phyloP scores from a whole-genome alignment of 2,329 filamentous ascomycete genomes.

The Neodidymelliopsis sp. region DNA sequence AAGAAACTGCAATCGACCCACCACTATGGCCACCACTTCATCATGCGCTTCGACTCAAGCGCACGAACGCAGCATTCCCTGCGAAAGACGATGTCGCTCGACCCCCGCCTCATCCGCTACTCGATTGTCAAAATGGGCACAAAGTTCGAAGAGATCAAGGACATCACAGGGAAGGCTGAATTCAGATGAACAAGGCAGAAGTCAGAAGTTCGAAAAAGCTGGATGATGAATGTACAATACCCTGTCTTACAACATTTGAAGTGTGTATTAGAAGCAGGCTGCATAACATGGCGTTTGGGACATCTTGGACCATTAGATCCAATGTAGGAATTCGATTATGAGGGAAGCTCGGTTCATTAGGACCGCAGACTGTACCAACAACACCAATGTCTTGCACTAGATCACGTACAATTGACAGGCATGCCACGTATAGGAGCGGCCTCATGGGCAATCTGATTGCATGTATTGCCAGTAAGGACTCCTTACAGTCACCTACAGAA shows the following conservation, averaged over 20 bases:
- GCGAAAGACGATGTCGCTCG: slow-evolving; percentile 76
- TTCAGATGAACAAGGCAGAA: slow-evolving; percentile 44
- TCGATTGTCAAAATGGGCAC: slow-evolving; percentile 84
- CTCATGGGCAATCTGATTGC: no score
- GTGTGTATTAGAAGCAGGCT: slow-evolving; percentile 7
- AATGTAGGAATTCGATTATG: not conserved
- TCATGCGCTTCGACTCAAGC: slow-evolving; percentile 92
- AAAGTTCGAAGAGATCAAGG: slow-evolving; percentile 68
- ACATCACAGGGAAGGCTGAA: slow-evolving; percentile 62
- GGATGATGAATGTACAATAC: slow-evolving; percentile 9
- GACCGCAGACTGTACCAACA: no score
- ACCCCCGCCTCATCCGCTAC: slow-evolving; percentile 89
- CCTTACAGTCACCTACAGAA: no score
- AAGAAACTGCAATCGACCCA: slow-evolving; percentile 84
- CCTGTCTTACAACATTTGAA: slow-evolving; percentile 5
- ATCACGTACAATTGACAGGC: no score
- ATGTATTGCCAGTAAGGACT: no score
- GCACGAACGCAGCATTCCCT: slow-evolving; percentile 76
- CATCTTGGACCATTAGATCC: not conserved
- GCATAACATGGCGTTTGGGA: slow-evolving; percentile 18
- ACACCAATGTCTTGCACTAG: no score
- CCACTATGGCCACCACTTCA: slow-evolving; percentile 91
- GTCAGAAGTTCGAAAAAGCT: not conserved
- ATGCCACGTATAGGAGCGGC: no score
- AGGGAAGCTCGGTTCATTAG: no score